phyloP scores from a whole-genome alignment of 345 rosid genomes.

The Clarkia xantiana region DNA sequence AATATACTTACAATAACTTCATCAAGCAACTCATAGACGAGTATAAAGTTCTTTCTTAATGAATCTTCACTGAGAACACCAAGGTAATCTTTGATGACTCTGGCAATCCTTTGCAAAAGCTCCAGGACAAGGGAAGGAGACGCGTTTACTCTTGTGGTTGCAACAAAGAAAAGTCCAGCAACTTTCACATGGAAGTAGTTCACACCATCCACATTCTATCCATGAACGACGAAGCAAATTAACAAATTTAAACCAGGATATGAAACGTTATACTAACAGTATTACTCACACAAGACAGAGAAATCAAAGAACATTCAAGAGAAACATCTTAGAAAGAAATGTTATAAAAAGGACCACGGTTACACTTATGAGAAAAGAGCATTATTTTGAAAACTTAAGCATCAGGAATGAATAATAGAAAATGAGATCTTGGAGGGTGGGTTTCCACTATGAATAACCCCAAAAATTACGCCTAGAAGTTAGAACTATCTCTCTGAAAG shows the following conservation, averaged over 20 bases:
- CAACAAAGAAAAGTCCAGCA: conserved; percentile 81
- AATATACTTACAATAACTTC: conserved; percentile 79
- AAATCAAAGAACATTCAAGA: no score
- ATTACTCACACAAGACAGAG: no score
- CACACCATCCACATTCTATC: conserved; percentile 82
- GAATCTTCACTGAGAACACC: conserved; percentile 97
- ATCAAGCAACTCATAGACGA: conserved; percentile 90
- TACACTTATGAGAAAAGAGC: no score
- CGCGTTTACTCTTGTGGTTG: conserved; percentile 81
- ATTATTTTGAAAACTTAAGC: no score
- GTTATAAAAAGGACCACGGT: no score
- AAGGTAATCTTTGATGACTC: conserved; percentile 92
- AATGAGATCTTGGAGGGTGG: no score
- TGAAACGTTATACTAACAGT: no score
- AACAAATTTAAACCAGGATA: neutral
- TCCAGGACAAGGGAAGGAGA: conserved; percentile 96
- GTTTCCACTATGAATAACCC: no score
- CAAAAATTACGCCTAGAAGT: no score
- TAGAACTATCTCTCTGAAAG: no score
- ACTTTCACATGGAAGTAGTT: conserved; percentile 98
- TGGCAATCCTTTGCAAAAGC: conserved; percentile 90
- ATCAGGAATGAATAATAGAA: no score
- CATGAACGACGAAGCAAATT: neutral
- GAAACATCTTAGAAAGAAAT: no score
- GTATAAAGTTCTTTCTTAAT: conserved; percentile 78